These are phyloP conservation scores for Laguncularia racemosa DNA, from an alignment of 345 rosid genomes.

Conservation along the genomic window DNA sequence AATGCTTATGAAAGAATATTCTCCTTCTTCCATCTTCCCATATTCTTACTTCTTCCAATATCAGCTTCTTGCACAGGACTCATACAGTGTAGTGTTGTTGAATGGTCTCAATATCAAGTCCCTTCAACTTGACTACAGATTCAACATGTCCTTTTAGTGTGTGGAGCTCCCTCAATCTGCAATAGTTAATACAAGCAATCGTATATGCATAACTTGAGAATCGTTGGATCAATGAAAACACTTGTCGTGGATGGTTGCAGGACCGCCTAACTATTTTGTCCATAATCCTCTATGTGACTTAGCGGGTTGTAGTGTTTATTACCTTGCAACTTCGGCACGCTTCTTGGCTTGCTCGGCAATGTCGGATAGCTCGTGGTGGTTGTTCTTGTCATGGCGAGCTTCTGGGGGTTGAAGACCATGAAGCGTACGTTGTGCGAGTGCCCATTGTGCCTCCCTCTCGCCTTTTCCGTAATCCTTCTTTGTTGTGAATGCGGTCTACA, in stretches of 20 bases:
- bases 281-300: too few relatives aligned
- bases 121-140: slow-evolving; percentile 64
- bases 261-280: too few relatives aligned
- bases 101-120: slow-evolving; percentile 63
- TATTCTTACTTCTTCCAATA: too few relatives aligned
- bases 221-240: too few relatives aligned
- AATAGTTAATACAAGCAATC: neutral
- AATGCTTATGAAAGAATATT: too few relatives aligned
- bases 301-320: neutral
- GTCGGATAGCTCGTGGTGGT: slow-evolving; percentile 30
- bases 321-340: slow-evolving; percentile 79
- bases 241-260: neutral
- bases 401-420: slow-evolving; percentile 43
- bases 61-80: neutral
- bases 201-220: neutral
- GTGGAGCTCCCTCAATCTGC: slow-evolving; percentile 65
- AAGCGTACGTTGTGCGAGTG: slow-evolving; percentile 56
- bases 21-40: too few relatives aligned
- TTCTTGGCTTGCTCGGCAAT: slow-evolving; percentile 75
- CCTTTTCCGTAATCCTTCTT: slow-evolving; percentile 74
- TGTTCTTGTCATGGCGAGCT: slow-evolving; percentile 30
- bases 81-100: slow-evolving; percentile 68
- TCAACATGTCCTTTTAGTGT: slow-evolving; percentile 72
- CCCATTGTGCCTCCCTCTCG: slow-evolving; percentile 80
- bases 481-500: slow-evolving; percentile 62